phyloP scores from a whole-genome alignment of 73 alveolate genomes.

The Urostyla sp. region DNA sequence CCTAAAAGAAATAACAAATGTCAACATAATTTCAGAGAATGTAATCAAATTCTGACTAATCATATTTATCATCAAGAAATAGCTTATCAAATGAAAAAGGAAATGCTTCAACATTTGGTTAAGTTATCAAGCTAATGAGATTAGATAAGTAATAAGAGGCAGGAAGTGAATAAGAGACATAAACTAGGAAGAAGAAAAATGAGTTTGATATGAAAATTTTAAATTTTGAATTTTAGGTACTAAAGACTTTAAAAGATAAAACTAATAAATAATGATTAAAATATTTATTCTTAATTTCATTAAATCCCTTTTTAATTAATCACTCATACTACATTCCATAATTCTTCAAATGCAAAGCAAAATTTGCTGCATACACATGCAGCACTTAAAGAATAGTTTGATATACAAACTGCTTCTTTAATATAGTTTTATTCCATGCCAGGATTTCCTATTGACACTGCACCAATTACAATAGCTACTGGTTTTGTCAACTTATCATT shows the following conservation, averaged over 20 bases:
- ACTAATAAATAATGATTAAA: background rate
- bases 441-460: constrained; percentile 93
- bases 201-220: constrained; percentile 7
- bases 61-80: too few relatives aligned
- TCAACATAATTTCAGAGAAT: background rate
- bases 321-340: constrained; percentile 69
- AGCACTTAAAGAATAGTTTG: constrained; percentile 81
- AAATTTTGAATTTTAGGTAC: background rate
- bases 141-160: too few relatives aligned
- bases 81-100: too few relatives aligned
- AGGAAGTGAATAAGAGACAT: too few relatives aligned
- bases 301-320: background rate
- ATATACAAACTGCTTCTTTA: constrained; percentile 71
- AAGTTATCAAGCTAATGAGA: too few relatives aligned
- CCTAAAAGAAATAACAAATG: background rate
- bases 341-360: constrained; percentile 72
- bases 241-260: background rate
- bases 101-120: too few relatives aligned
- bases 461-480: constrained; percentile 93
- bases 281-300: background rate
- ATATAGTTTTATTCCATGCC: constrained; percentile 87
- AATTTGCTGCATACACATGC: constrained; percentile 80
- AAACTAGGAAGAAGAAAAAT: background rate
- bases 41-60: too few relatives aligned
- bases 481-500: constrained; percentile 73